Evolutionary conservation across 768 basidiomycete genomes (phyloP).

Genomic region (Mycena galericulata): DNA sequence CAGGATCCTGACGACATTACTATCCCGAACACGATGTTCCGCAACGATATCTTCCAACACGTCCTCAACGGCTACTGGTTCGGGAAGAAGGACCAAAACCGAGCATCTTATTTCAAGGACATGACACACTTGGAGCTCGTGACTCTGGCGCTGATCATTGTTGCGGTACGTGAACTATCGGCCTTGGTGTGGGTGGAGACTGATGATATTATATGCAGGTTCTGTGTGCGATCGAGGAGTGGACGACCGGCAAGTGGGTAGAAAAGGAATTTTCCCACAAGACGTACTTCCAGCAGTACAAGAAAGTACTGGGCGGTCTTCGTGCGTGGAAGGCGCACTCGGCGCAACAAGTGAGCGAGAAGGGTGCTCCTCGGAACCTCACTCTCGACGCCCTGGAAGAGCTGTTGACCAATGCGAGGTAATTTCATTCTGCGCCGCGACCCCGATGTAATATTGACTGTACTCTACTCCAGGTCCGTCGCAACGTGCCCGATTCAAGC

Average conservation of each 20-base stretch:
- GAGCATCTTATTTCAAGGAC: constrained; percentile 1
- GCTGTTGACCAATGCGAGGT: neutral
- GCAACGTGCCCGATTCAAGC: too few species aligned
- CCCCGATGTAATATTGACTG: too few species aligned
- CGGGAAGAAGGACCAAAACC: neutral
- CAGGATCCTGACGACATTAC: constrained; percentile 9
- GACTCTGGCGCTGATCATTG: neutral
- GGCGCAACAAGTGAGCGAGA: neutral
- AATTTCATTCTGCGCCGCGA: neutral
- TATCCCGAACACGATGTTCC: constrained; percentile 6
- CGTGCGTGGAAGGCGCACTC: neutral
- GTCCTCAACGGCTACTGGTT: constrained; percentile 4
- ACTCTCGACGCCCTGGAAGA: neutral
- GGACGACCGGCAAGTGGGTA: constrained; percentile 6
- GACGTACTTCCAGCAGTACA: neutral
- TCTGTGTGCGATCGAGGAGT: constrained; percentile 6
- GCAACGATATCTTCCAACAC: neutral
- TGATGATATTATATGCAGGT: neutral
- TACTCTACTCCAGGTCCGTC: too few species aligned
- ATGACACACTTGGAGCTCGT: neutral
- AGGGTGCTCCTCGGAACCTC: neutral
- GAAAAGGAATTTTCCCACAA: neutral
- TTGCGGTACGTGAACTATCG: neutral
- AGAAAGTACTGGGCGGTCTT: neutral
- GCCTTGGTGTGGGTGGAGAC: neutral